Evolutionary conservation across 345 rosid species (phyloP).

Genomic region (Corymbia maculata): DNA sequence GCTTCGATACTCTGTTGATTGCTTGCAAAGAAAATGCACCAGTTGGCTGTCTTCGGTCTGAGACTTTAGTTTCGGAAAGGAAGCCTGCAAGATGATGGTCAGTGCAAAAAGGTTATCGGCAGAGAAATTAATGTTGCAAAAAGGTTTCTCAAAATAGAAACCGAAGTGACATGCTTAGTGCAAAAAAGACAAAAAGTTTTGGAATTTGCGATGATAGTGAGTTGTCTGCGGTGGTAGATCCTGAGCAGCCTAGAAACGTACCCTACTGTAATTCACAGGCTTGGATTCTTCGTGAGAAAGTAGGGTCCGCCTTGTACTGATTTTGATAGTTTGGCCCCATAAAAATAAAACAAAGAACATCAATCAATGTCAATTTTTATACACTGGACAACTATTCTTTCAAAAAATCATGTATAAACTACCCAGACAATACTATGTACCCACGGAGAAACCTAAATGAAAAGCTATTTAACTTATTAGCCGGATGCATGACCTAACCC

Average conservation of each 20-base stretch:
- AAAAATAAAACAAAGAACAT: neutral
- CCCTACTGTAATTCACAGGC: neutral
- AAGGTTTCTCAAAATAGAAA: neutral
- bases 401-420: too few relatives aligned
- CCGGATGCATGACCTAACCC: neutral
- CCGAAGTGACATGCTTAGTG: neutral
- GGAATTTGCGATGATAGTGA: neutral
- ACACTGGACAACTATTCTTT: neutral
- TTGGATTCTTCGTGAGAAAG: neutral
- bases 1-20: neutral
- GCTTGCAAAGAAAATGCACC: neutral
- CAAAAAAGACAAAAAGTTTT: neutral
- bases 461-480: too few relatives aligned
- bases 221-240: neutral
- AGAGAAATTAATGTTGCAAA: neutral
- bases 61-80: neutral
- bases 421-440: too few relatives aligned
- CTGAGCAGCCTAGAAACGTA: neutral
- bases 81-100: neutral
- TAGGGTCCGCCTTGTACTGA: neutral
- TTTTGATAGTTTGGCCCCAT: neutral
- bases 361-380: neutral
- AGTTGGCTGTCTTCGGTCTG: neutral
- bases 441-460: too few relatives aligned
- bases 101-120: too few relatives aligned